Percentiles rank a stretch among this genome's conserved stretches.
phyloP scores from a whole-genome alignment of 129 eudicot species.

The Flaveria ramosissima region DNA sequence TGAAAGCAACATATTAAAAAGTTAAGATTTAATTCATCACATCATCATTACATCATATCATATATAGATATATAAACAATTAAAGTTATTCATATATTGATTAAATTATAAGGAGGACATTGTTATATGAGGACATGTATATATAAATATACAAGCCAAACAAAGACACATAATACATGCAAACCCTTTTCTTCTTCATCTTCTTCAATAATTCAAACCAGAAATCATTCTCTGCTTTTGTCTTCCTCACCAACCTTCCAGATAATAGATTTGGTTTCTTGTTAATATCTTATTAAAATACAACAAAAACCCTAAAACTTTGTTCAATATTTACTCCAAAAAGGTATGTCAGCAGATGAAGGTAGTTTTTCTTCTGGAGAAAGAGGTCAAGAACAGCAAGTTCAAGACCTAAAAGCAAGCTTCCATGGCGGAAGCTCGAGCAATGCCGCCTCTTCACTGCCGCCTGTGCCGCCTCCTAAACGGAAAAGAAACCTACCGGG shows the following conservation, averaged over 20 bases:
- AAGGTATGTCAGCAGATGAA: slow-evolving; percentile 56
- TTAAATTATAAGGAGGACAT: background rate
- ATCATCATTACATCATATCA: slow-evolving; percentile 11
- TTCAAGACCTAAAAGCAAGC: slow-evolving; percentile 22
- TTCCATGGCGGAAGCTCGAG: slow-evolving; percentile 26
- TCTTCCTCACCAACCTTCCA: slow-evolving; percentile 17
- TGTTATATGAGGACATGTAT: slow-evolving; percentile 7
- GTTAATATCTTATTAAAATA: background rate
- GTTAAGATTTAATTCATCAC: background rate
- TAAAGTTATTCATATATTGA: background rate
- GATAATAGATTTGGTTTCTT: slow-evolving; percentile 21
- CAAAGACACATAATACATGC: slow-evolving; percentile 44
- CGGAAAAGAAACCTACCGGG: slow-evolving; percentile 80
- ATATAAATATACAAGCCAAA: slow-evolving; percentile 40
- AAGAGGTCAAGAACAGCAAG: slow-evolving; percentile 32
- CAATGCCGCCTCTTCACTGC: slow-evolving; percentile 25
- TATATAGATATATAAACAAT: slow-evolving; percentile 6
- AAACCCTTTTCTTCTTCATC: slow-evolving; percentile 28
- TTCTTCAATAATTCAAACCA: slow-evolving; percentile 36
- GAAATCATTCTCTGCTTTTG: slow-evolving; percentile 31
- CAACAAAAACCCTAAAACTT: slow-evolving; percentile 4
- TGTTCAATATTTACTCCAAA: slow-evolving; percentile 46
- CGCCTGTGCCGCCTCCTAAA: slow-evolving; percentile 52
- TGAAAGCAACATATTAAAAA: background rate
- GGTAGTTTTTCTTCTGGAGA: slow-evolving; percentile 70